phyloP scores from a whole-genome alignment of 805 yeast species.

The Candida rishiriensis region DNA sequence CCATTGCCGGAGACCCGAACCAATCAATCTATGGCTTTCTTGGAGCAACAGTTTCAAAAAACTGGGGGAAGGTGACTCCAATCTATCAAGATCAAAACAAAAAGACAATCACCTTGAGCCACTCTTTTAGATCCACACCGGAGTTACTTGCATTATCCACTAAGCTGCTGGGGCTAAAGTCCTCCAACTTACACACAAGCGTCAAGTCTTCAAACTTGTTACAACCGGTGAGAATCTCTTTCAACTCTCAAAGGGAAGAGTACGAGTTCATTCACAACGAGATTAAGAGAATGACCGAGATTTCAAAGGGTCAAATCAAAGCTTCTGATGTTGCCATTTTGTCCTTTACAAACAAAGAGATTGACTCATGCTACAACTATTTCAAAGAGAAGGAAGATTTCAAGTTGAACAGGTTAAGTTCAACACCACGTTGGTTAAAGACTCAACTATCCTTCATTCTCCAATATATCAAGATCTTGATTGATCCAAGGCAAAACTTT shows the following conservation, averaged over 20 bases:
- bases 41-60: conserved; percentile 38
- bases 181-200: conserved; percentile 11
- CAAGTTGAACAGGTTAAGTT: conserved; percentile 38
- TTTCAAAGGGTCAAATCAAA: conserved; percentile 38
- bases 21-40: conserved; percentile 68
- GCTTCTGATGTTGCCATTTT: conserved; percentile 50
- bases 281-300: conserved; percentile 35
- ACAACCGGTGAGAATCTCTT: conserved; percentile 23
- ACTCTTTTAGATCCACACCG: conserved; percentile 60
- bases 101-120: conserved; percentile 36
- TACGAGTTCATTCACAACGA: conserved; percentile 41
- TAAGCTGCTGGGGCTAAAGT: conserved; percentile 16
- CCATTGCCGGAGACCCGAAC: conserved; percentile 67
- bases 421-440: conserved; percentile 49
- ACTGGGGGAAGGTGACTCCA: conserved; percentile 19
- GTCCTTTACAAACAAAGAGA: conserved; percentile 47
- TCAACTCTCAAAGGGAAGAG: conserved; percentile 33
- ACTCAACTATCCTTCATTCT: conserved; percentile 41
- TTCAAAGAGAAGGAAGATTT: conserved; percentile 37
- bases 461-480: conserved; percentile 43
- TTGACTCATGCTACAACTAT: conserved; percentile 35
- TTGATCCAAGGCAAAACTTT: conserved; percentile 26
- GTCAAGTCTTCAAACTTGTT: conserved; percentile 16
- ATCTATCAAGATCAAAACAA: conserved; percentile 15
- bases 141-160: conserved; percentile 46